These are phyloP conservation scores for Nakazawaea sp. DNA, from an alignment of 805 yeast species.

Conservation along the genomic window DNA sequence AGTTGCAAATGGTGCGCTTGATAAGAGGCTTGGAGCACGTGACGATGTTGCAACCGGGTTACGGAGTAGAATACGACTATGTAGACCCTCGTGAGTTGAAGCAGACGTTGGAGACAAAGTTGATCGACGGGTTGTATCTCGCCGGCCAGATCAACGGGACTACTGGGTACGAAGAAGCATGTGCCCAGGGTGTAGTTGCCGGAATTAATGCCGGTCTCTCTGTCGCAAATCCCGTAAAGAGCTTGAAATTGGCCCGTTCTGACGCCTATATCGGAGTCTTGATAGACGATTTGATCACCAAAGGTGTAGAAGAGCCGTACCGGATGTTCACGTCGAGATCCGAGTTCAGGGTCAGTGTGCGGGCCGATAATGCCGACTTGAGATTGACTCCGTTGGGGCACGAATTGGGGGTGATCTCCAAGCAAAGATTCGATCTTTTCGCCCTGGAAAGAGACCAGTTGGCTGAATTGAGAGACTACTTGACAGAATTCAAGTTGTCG, in stretches of 20 bases:
- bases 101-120: constrained; percentile 74
- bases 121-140: constrained; percentile 67
- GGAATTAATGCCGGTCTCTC: constrained; percentile 90
- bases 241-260: constrained; percentile 54
- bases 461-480: constrained; percentile 34
- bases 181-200: constrained; percentile 92
- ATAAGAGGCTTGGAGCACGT: constrained; percentile 89
- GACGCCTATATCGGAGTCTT: constrained; percentile 91
- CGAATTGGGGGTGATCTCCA: constrained; percentile 57
- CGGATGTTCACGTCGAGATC: constrained; percentile 97
- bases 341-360: constrained; percentile 82
- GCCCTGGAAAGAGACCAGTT: constrained; percentile 35
- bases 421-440: constrained; percentile 47
- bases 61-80: constrained; percentile 98
- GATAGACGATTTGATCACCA: constrained; percentile 88
- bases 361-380: constrained; percentile 92
- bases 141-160: constrained; percentile 99
- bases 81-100: constrained; percentile 87
- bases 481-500: constrained; percentile 39
- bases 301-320: constrained; percentile 96
- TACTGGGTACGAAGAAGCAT: constrained; percentile 98
- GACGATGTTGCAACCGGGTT: constrained; percentile 88
- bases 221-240: constrained; percentile 21
- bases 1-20: constrained; percentile 60
- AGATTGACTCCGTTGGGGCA: constrained; percentile 71